Conservation (phyloP, 192 early-diverging fungal species). For the Backusella mclennaniae region DNA sequence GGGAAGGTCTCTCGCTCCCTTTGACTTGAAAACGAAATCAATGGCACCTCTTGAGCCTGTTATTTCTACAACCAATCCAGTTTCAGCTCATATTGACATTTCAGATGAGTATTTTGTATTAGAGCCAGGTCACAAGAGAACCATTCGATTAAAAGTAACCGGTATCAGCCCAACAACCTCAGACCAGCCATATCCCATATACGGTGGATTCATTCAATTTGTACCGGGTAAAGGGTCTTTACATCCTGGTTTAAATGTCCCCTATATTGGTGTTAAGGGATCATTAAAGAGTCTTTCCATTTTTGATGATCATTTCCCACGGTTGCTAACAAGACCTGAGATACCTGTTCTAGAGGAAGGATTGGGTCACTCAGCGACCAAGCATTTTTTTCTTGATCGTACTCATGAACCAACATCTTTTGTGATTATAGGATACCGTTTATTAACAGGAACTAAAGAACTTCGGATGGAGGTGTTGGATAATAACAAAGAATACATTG, state of each 20-base stretch:
- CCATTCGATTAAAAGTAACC: background rate
- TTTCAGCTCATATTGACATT: background rate
- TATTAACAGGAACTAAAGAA: constrained; percentile 23
- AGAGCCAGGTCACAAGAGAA: constrained; percentile 7
- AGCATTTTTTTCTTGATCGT: constrained; percentile 7
- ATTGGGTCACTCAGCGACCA: background rate
- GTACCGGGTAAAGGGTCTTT: constrained; percentile 19
- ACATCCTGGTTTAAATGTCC: constrained; percentile 31
- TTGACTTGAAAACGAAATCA: constrained; percentile 3
- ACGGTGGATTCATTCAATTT: constrained; percentile 46
- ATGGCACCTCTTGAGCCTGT: constrained; percentile 18
- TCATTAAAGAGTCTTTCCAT: constrained; percentile 43
- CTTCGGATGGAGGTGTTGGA: constrained; percentile 21
- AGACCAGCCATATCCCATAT: constrained; percentile 31
- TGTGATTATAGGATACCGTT: constrained; percentile 7
- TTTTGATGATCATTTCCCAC: constrained; percentile 31
- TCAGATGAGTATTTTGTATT: constrained; percentile 10
- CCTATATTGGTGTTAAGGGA: constrained; percentile 48
- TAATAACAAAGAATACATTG: constrained; percentile 4
- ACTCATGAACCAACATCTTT: background rate
- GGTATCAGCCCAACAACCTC: constrained; percentile 1
- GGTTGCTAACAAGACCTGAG: background rate
- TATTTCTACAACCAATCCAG: background rate
- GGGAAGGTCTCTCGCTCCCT: constrained; percentile 37
- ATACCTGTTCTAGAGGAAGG: background rate